A percentile compares a stretch with the other conserved stretches of the same genome.
Evolutionary conservation across 192 early-diverging fungal species (phyloP).

Genomic region (Kappamyces sp.): DNA sequence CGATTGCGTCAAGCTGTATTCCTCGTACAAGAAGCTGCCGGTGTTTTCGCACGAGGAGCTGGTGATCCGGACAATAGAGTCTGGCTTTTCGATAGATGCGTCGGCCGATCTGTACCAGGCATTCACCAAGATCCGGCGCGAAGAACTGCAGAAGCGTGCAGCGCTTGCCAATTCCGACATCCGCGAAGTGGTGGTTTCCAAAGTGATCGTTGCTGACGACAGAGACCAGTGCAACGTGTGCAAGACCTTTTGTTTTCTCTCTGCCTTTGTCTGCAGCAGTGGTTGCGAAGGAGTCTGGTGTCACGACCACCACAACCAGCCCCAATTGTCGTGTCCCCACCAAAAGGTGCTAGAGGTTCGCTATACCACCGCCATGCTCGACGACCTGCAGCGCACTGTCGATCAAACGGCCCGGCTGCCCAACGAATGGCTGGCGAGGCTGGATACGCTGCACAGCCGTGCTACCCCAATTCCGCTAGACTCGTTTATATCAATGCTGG

Average conservation of each 20-base stretch:
- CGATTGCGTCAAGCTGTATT: conserved; percentile 77
- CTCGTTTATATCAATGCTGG: too few relatives aligned
- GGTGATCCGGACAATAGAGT: neutral
- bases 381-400: neutral
- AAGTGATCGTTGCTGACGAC: conserved; percentile 22
- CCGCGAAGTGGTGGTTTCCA: neutral
- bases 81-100: neutral
- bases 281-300: neutral
- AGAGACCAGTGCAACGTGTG: conserved; percentile 62
- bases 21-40: conserved; percentile 69
- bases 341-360: conserved; percentile 4
- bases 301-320: neutral
- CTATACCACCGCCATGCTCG: neutral
- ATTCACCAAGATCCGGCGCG: neutral
- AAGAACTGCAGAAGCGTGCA: neutral
- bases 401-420: neutral
- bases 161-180: neutral
- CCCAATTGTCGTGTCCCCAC: neutral
- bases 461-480: too few relatives aligned
- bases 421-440: neutral
- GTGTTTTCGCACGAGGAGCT: conserved; percentile 96
- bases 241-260: conserved; percentile 69
- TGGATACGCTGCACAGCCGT: neutral
- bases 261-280: conserved; percentile 38
- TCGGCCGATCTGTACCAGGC: neutral